Percentiles rank a stretch among this genome's conserved stretches.
phyloP scores from a whole-genome alignment of 1,284 basidiomycete genomes.

The Ceratobasidium sp. region DNA sequence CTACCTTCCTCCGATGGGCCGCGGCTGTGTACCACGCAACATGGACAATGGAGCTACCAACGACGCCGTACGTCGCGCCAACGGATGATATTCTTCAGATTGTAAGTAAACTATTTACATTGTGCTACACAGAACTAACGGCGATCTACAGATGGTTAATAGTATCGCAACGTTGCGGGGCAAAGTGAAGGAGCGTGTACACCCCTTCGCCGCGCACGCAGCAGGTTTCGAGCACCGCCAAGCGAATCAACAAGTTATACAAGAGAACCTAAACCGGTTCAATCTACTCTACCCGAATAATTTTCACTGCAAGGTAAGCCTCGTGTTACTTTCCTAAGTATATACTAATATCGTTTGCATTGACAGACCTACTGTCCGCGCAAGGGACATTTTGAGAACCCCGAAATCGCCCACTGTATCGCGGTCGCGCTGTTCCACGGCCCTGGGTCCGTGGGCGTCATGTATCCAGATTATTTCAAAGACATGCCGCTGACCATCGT shows the following conservation, averaged over 20 bases:
- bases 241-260: background rate
- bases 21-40: background rate
- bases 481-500: slow-evolving; percentile 8
- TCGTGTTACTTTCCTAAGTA: too few species aligned
- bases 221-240: background rate
- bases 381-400: background rate
- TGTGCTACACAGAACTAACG: too few species aligned
- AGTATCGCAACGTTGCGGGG: slow-evolving; percentile 6
- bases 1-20: slow-evolving; percentile 17
- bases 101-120: background rate
- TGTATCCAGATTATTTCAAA: slow-evolving; percentile 22
- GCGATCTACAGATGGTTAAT: slow-evolving; percentile 15
- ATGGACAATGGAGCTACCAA: slow-evolving; percentile 13
- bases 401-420: background rate
- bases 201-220: background rate
- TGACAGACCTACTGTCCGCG: background rate
- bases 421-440: slow-evolving; percentile 14
- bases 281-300: background rate
- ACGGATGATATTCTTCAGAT: too few species aligned
- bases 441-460: background rate
- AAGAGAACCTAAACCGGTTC: background rate
- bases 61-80: background rate
- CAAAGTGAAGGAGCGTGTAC: slow-evolving; percentile 8
- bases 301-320: slow-evolving; percentile 29
- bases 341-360: background rate